Base-by-base conservation (phyloP, 129 eudicot genomes). In the Oenanthe sinensis region DNA sequence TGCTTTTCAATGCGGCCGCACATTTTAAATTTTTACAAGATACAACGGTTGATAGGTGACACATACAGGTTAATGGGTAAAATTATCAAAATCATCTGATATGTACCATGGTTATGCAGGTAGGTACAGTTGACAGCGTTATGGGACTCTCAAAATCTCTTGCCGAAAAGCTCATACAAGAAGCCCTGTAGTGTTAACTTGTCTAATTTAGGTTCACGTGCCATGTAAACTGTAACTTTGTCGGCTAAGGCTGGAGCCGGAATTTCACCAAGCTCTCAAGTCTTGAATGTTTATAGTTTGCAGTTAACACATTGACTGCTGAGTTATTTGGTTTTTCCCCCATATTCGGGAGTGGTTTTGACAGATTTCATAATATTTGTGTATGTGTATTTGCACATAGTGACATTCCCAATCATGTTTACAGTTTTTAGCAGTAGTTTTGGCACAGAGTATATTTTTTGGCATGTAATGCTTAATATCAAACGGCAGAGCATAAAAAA, bases 141-240 rank as follows among this genome's bases (percentile, higher is more conserved):
- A 91, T 94, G 97, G 98, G 98, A 77, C 96, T 94, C 28, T 86
- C 97, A 0, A 94, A 90, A 87, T 60, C 87, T 79, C 89, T 94
- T 13, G 80, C 96, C 11, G 91, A 91, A 79, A 94, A 86, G 78
- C 85, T 94, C 75, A 85, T 94, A 75, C 80, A 79, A 79, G 98
- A 94, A 75, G 87, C 90, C 28, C 87, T 93, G 2, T 85, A 87
- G 86, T 78, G 30, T 79, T 8, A 44, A 46, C 13, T 46, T n/a
- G 36, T 30, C 28, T 42, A 6, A 24, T 46, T 15, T 12, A 2
- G 37, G 6, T 10, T 72, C 76, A 43, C 40, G 26, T 17, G 45
- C n/a, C 22, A 65, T 69, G 74, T 37, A 14, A 6, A 30, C 44
- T 36, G 74, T 37, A 37, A 28, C 16, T 33, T 15, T 65, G 22